A percentile compares a stretch with the other conserved stretches of the same genome.
phyloP scores from a whole-genome alignment of 257 asterid genomes.

The Coffea canephora region DNA sequence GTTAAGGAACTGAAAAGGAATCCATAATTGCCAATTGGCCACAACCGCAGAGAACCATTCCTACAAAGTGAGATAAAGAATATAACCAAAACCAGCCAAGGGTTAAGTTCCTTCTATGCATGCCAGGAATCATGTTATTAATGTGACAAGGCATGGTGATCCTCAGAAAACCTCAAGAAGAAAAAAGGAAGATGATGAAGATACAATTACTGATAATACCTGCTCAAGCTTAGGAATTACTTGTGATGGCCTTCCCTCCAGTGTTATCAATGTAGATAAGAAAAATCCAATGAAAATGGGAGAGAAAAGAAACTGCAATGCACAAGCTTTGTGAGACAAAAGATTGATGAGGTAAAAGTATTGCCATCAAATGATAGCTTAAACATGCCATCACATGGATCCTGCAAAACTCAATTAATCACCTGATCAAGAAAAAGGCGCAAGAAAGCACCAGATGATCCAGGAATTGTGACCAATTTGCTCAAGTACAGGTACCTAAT shows the following conservation, averaged over 20 bases:
- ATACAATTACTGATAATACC: constrained; percentile 35
- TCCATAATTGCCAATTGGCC: constrained; percentile 97
- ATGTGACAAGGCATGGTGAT: neutral
- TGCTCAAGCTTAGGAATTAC: constrained; percentile 83
- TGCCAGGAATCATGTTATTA: neutral
- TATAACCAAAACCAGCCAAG: neutral
- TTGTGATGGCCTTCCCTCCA: constrained; percentile 66
- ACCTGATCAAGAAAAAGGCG: constrained; percentile 92
- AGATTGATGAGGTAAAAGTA: constrained; percentile 2
- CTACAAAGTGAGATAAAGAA: constrained; percentile 29
- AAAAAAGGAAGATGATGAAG: neutral
- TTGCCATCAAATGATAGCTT: neutral
- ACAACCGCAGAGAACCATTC: constrained; percentile 91
- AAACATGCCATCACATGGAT: neutral
- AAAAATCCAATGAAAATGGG: constrained; percentile 72
- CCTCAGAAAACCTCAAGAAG: neutral
- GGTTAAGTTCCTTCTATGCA: neutral
- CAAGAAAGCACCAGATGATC: constrained; percentile 62
- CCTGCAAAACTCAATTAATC: constrained; percentile 15
- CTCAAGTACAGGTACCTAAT: constrained; percentile 74
- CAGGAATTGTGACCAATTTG: constrained; percentile 59
- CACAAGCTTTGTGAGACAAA: constrained; percentile 8
- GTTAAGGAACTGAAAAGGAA: constrained; percentile 93
- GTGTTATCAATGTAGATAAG: constrained; percentile 58
- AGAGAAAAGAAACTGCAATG: constrained; percentile 66